A percentile compares a stretch with the other conserved stretches of the same genome.
Conservation (phyloP, 2,329 filamentous ascomycete genomes). For the Fusarium pilosicola region DNA sequence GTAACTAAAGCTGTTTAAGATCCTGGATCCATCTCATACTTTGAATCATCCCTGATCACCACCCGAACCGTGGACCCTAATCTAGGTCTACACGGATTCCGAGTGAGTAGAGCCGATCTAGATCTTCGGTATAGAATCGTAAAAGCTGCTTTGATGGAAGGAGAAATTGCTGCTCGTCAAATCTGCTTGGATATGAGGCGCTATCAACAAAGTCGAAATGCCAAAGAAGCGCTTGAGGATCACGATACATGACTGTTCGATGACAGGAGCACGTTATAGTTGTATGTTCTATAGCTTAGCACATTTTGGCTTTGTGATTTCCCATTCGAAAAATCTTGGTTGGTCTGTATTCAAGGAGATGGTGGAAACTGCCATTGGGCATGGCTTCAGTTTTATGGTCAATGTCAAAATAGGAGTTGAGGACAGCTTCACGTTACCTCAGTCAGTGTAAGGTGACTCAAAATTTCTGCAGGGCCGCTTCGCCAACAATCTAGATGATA, state of each 20-base stretch:
- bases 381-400: neutral
- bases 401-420: neutral
- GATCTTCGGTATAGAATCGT: too few relatives aligned
- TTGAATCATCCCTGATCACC: neutral
- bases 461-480: neutral
- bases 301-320: neutral
- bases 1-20: neutral
- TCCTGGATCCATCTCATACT: neutral
- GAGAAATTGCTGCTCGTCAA: neutral
- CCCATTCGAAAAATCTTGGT: neutral
- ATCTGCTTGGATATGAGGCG: neutral
- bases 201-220: neutral
- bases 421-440: neutral
- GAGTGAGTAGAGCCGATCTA: neutral
- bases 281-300: neutral
- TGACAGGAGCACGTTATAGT: neutral
- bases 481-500: neutral
- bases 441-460: fast-evolving
- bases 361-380: neutral
- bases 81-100: too few relatives aligned
- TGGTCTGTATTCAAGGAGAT: neutral
- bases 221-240: neutral
- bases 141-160: neutral
- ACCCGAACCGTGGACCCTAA: too few relatives aligned
- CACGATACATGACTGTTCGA: neutral